Evolutionary conservation across 495 filamentous ascomycete species (phyloP), one percentile per base, ranked within the genome.

Genomic region (Apodospora peruviana): DNA sequence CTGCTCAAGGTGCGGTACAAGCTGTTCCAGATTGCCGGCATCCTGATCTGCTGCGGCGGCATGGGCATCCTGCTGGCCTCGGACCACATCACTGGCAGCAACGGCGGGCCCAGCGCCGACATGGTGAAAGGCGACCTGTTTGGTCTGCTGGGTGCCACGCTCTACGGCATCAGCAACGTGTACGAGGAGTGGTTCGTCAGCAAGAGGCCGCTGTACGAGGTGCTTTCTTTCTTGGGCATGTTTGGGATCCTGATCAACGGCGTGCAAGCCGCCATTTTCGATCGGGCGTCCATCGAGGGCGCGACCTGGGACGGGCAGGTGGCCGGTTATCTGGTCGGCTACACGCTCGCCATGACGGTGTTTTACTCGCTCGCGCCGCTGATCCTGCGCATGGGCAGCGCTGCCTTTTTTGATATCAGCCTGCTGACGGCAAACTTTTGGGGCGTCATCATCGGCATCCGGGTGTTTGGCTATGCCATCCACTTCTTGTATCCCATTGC

Each of bases 371-470:
- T 90, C 9, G 90, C 84, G 5, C 93, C 93, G 16, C 72, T 96
- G 40, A 72, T 97, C 52, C 82, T 96, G 69, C 86, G 93, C 21
- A 85, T 96, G 64, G 82, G 87, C 4, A 85, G 79, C 8, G 93
- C 93, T 0, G 93, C 91, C 17, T 96, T 98, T 72, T 96, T 96
- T 75, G 94, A 98, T 66, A 90, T 98, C 64, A 89, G 84, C 23
- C 73, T 98, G 60, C 74, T 98, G 43, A 98, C 94, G 17, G 87
- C 83, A 60, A 97, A 95, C 69, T 97, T 97, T 74, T 97, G 94
- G 91, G 89, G 89, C 58, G 87, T 94, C 22, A 80, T 89, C 51
- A 91, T 98, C 57, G 93, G 93, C 37, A 76, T 94, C 47, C 74
- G 82, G 55, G 84, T 96, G 36, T 96, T 98, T 65, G 80, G 85